phyloP scores from a whole-genome alignment of 2,329 filamentous ascomycete genomes.

The Pseudocercospora cruenta region DNA sequence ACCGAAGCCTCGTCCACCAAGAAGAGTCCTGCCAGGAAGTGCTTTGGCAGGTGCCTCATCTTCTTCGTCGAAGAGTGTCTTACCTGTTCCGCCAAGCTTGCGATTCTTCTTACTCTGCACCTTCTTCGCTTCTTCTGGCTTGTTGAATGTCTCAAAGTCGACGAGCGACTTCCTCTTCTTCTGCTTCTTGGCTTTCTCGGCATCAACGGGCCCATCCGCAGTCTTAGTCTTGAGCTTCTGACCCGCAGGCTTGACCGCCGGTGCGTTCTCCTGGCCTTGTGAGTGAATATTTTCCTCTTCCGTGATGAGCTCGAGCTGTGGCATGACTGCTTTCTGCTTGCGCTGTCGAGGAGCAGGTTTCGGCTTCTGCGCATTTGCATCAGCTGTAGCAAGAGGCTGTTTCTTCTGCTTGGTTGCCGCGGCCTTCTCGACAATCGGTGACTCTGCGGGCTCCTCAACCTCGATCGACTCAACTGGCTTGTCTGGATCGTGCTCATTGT shows the following conservation, averaged over 20 bases:
- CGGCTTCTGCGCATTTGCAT: constrained; percentile 47
- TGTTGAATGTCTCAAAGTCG: constrained; percentile 46
- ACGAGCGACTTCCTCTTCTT: constrained; percentile 52
- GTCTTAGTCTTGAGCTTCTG: constrained; percentile 47
- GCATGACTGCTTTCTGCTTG: constrained; percentile 42
- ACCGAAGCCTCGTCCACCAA: constrained; percentile 39
- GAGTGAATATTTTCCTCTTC: constrained; percentile 47
- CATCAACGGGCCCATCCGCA: constrained; percentile 43
- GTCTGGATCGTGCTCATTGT: constrained; percentile 37
- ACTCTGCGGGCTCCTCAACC: constrained; percentile 29
- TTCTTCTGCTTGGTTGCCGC: constrained; percentile 39
- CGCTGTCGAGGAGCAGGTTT: constrained; percentile 43
- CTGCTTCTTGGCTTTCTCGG: constrained; percentile 43
- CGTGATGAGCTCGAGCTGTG: constrained; percentile 48
- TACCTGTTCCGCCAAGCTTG: constrained; percentile 42
- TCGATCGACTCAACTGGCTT: constrained; percentile 35
- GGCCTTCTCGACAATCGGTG: constrained; percentile 30
- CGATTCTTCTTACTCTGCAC: constrained; percentile 42
- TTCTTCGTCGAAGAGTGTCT: constrained; percentile 45
- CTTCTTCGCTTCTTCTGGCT: constrained; percentile 35
- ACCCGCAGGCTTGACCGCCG: constrained; percentile 30
- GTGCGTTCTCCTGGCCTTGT: constrained; percentile 43
- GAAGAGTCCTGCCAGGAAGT: constrained; percentile 32
- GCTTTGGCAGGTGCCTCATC: constrained; percentile 30
- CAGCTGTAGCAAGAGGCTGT: constrained; percentile 49